Percentiles rank a stretch among this genome's conserved stretches.
Conservation (phyloP, 176 grass and related monocot genomes). For the Panicum miliaceum region DNA sequence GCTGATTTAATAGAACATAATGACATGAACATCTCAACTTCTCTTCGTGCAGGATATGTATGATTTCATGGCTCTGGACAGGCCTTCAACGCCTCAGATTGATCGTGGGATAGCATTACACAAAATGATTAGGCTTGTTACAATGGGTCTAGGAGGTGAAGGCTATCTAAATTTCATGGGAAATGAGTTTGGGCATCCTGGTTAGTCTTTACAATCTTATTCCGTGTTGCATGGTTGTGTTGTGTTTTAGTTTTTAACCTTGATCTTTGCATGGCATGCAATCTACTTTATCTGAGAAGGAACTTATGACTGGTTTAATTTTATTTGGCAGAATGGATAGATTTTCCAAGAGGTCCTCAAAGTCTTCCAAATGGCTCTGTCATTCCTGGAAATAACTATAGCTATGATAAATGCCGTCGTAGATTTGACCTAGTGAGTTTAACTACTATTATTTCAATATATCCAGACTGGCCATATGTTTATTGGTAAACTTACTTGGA, state of each 20-base stretch:
- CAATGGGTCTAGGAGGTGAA: constrained; percentile 95
- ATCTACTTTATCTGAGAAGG: constrained; percentile 13
- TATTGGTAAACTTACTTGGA: constrained; percentile 9
- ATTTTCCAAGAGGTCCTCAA: constrained; percentile 87
- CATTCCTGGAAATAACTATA: constrained; percentile 82
- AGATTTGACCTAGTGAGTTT: constrained; percentile 93
- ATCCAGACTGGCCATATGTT: constrained; percentile 24
- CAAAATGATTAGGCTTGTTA: constrained; percentile 99
- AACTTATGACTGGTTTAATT: constrained; percentile 34
- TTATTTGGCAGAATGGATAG: constrained; percentile 90
- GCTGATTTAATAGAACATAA: constrained; percentile 31
- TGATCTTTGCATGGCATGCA: not conserved
- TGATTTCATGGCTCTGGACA: constrained; percentile 92
- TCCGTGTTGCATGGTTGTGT: constrained; percentile 17
- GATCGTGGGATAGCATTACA: constrained; percentile 97
- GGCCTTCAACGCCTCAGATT: constrained; percentile 82
- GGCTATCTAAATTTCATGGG: constrained; percentile 99
- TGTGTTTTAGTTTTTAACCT: constrained; percentile 14
- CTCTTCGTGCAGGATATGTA: constrained; percentile 83
- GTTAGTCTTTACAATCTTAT: constrained; percentile 78
- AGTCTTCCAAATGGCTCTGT: constrained; percentile 67
- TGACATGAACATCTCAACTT: constrained; percentile 25
- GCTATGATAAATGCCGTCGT: constrained; percentile 97
- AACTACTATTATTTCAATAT: constrained; percentile 20
- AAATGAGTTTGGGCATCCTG: constrained; percentile 99